Evolutionary conservation across 495 filamentous ascomycete species (phyloP), one percentile per base, ranked within the genome.

Genomic region (Lasiosphaeria ovina): DNA sequence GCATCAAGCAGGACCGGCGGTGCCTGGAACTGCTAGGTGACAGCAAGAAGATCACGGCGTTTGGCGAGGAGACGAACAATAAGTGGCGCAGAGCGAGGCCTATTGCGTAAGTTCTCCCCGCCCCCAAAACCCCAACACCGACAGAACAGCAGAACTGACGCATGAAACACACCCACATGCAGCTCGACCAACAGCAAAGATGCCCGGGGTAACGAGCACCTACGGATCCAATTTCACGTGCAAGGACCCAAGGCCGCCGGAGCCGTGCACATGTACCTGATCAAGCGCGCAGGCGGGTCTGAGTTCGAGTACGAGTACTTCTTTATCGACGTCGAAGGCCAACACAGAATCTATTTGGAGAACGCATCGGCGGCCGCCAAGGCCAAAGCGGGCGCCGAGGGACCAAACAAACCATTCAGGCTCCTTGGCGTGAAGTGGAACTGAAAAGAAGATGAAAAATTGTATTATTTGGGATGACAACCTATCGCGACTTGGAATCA

Each of bases 151-250:
- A 14, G 16, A 47, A 4, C 12, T n/a, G 6, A 11, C 16, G 38
- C 7, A 42, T 0, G 14, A 42, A 47, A 47, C 5, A 47, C n/a
- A n/a, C 35, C 33, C 6, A 10, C 16, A 12, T n/a, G 17, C n/a
- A 91, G 89, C 42, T 88, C 88, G 7, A 85, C 77, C 0, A 67
- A 80, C 1, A 82, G 82, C 59, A 92, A 82, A 60, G 93, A 97
- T 69, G 72, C 77, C 5, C 74, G 82, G 60, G 94, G 93, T 3
- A 85, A 82, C 49, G 89, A 97, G 64, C 92, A 97, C 75, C 65
- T 97, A 62, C 78, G 81, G 50, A 91, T 98, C 81, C 88, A 90
- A 54, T 98, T 98, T 72, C 87, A 96, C 71, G 91, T 93, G 77
- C 88, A 93, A 76, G 94, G 94, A 2, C 88, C 92, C 3, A 74